These are phyloP conservation scores for Tetraselmis chui DNA, from an alignment of 139 green algal species.

Conservation along the genomic window DNA sequence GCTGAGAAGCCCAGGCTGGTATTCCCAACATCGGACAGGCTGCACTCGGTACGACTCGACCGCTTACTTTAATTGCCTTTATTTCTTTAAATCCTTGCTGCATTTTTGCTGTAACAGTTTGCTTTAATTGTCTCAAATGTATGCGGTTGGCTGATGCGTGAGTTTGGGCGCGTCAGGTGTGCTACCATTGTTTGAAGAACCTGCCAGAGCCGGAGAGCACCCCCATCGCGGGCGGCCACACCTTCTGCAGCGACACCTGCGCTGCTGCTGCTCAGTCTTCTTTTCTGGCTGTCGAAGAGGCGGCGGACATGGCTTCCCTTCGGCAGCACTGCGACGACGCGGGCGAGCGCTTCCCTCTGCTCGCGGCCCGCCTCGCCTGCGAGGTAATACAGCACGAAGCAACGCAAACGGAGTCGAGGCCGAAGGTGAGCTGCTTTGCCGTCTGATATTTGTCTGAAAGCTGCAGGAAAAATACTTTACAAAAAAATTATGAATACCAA, in stretches of 20 bases:
- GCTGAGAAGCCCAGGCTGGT: background rate
- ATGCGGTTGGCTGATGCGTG: too few relatives aligned
- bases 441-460: too few relatives aligned
- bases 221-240: background rate
- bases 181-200: background rate
- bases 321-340: constrained; percentile 3
- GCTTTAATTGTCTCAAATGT: too few relatives aligned
- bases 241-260: background rate
- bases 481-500: too few relatives aligned
- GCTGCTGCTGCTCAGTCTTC: background rate
- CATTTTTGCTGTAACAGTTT: too few relatives aligned
- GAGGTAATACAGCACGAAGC: constrained; percentile 4
- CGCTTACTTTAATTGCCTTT: background rate
- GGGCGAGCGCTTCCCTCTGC: constrained; percentile 33
- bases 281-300: background rate
- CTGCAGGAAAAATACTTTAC: too few relatives aligned
- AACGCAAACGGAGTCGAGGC: too few relatives aligned
- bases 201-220: background rate
- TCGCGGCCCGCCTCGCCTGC: constrained; percentile 30
- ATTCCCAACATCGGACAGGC: background rate
- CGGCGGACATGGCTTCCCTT: constrained; percentile 5
- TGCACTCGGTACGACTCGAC: background rate
- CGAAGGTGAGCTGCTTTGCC: too few relatives aligned
- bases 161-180: background rate
- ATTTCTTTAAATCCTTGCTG: too few relatives aligned